phyloP scores from a whole-genome alignment of 2,329 filamentous ascomycete genomes.

The Trichoderma koningii region DNA sequence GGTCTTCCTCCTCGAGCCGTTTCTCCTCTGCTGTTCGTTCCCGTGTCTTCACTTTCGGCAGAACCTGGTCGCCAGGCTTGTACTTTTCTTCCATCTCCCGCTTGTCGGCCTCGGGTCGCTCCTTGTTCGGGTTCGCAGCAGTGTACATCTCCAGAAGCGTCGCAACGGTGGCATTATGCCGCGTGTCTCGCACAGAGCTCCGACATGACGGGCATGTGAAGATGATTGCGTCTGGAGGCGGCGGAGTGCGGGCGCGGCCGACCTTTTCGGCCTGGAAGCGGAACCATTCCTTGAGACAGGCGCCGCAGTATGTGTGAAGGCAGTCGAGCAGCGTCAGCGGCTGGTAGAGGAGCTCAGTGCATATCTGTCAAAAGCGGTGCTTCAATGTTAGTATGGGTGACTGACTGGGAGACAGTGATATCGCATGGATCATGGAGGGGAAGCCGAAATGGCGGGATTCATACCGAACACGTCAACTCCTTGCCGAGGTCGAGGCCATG shows the following conservation, averaged over 20 bases:
- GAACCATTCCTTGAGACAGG: constrained; percentile 97
- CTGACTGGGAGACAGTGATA: not conserved
- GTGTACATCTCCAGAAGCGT: constrained; percentile 89
- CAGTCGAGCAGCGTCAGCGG: constrained; percentile 90
- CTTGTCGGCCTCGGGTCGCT: constrained; percentile 70
- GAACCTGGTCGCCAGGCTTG: constrained; percentile 76
- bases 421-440: not conserved
- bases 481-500: constrained; percentile 75
- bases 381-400: not conserved
- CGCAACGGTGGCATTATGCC: constrained; percentile 86
- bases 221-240: constrained; percentile 50
- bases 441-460: constrained; percentile 36
- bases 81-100: constrained; percentile 75
- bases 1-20: constrained; percentile 65
- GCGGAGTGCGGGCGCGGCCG: constrained; percentile 52
- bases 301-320: constrained; percentile 93
- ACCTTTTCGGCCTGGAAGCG: constrained; percentile 69
- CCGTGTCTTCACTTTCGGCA: constrained; percentile 61
- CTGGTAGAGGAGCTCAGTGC: constrained; percentile 90
- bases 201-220: constrained; percentile 95
- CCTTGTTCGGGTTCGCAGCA: constrained; percentile 74
- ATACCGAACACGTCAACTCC: constrained; percentile 92
- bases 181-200: constrained; percentile 79
- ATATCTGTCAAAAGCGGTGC: constrained; percentile 66
- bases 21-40: constrained; percentile 56